A percentile compares a stretch with the other conserved stretches of the same genome.
These are phyloP conservation scores for Penicillium manginii DNA, from an alignment of 495 filamentous ascomycete species.

Conservation along the genomic window DNA sequence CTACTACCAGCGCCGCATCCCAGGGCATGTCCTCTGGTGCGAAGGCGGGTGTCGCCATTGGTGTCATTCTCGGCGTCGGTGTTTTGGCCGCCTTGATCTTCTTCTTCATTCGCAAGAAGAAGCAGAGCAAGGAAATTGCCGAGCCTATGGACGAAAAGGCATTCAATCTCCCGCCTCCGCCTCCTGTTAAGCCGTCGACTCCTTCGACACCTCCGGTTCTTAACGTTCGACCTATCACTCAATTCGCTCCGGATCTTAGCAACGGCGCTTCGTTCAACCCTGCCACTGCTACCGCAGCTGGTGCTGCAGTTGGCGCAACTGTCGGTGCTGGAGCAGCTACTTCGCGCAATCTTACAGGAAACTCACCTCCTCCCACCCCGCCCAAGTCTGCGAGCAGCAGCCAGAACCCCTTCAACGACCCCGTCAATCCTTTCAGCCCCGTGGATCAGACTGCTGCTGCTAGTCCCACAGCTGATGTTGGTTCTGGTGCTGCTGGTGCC, in stretches of 20 bases:
- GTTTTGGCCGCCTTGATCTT: constrained; percentile 63
- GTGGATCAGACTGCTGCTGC: constrained; percentile 14
- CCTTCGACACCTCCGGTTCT: constrained; percentile 74
- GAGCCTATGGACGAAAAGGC: constrained; percentile 55
- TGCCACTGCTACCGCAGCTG: constrained; percentile 36
- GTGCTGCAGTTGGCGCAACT: constrained; percentile 30
- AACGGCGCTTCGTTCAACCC: constrained; percentile 38
- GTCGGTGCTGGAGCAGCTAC: constrained; percentile 34
- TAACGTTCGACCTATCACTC: constrained; percentile 84
- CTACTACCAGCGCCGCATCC: constrained; percentile 14
- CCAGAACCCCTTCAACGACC: constrained; percentile 50
- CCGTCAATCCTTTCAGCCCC: constrained; percentile 57
- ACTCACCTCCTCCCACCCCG: constrained; percentile 40
- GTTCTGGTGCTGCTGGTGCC: constrained; percentile 43
- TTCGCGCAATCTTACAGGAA: constrained; percentile 43
- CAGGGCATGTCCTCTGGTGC: constrained; percentile 50
- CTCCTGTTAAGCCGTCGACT: constrained; percentile 31
- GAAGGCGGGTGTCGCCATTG: constrained; percentile 84
- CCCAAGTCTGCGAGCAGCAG: constrained; percentile 48
- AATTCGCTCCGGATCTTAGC: constrained; percentile 76
- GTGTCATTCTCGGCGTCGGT: constrained; percentile 68
- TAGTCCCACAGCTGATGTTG: constrained; percentile 30
- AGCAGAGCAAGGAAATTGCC: constrained; percentile 56
- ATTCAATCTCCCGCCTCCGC: constrained; percentile 39
- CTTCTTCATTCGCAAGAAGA: constrained; percentile 67